A percentile compares a stretch with the other conserved stretches of the same genome.
Evolutionary conservation across 371 early-diverging fungal genomes (phyloP).

Genomic region (Catenaria anguillulae): DNA sequence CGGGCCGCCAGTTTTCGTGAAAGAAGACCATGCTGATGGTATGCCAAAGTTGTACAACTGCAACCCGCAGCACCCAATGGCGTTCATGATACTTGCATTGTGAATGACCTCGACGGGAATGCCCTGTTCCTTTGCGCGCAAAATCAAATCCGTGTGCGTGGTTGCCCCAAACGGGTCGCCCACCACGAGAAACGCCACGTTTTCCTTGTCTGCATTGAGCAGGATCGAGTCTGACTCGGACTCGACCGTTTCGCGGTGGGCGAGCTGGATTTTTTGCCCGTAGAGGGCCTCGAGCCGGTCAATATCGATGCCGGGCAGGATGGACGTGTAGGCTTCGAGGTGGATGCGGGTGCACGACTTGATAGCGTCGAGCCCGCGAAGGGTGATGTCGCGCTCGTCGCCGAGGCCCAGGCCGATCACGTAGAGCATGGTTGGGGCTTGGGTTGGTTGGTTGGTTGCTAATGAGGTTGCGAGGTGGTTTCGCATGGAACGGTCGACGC

Average conservation of each 20-base stretch:
- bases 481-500: too few species aligned
- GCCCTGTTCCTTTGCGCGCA: conserved; percentile 77
- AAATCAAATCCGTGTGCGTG: conserved; percentile 95
- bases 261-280: conserved; percentile 64
- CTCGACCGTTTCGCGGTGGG: conserved; percentile 96
- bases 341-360: conserved; percentile 77
- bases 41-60: conserved; percentile 98
- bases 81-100: conserved; percentile 99
- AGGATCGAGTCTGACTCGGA: conserved; percentile 78
- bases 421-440: conserved; percentile 70
- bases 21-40: conserved; percentile 98
- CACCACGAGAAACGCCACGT: conserved; percentile 95
- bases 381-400: conserved; percentile 89
- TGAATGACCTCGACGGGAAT: conserved; percentile 85
- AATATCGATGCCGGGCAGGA: conserved; percentile 44
- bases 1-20: conserved; percentile 90
- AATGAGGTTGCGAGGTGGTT: too few species aligned
- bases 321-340: conserved; percentile 98
- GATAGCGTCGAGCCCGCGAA: conserved; percentile 89
- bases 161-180: conserved; percentile 99
- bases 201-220: conserved; percentile 62
- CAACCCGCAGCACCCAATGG: conserved; percentile 93
- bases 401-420: conserved; percentile 94
- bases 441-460: too few species aligned
- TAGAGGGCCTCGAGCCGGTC: conserved; percentile 54